Evolutionary conservation across 345 rosid species (phyloP).

Genomic region (Eucalyptus polybractea): DNA sequence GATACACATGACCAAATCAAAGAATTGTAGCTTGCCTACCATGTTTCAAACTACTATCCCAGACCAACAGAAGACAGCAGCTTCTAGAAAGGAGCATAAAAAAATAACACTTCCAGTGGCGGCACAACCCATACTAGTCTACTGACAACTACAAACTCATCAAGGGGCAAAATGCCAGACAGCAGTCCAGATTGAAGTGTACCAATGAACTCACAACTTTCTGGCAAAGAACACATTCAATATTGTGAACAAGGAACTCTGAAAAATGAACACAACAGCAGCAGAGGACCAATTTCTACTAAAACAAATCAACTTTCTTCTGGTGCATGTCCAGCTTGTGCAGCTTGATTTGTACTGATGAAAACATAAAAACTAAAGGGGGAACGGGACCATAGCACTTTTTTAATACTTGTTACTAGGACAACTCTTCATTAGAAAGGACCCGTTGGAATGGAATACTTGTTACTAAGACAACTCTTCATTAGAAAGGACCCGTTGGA

Average conservation of each 20-base stretch:
- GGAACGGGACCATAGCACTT: no score
- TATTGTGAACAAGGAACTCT: neutral
- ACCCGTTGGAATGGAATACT: no score
- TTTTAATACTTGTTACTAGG: no score
- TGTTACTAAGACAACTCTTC: no score
- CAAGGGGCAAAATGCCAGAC: neutral
- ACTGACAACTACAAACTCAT: neutral
- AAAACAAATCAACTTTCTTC: conserved; percentile 75
- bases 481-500: no score
- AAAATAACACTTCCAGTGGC: neutral
- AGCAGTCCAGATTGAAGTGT: neutral
- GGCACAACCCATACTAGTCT: neutral
- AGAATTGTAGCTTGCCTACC: neutral
- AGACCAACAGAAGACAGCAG: neutral
- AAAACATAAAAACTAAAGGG: no score
- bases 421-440: no score
- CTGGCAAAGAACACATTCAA: neutral
- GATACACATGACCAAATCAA: neutral
- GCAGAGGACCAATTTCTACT: neutral
- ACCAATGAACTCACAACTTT: neutral
- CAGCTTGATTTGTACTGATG: no score
- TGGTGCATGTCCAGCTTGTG: conserved; percentile 78
- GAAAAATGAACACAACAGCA: neutral
- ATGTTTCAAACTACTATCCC: neutral
- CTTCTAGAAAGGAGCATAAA: neutral